Evolutionary conservation across 352 stramenopile genomes (phyloP), one percentile per base, ranked within the genome.

Genomic region (Phytophthora pinifolia): DNA sequence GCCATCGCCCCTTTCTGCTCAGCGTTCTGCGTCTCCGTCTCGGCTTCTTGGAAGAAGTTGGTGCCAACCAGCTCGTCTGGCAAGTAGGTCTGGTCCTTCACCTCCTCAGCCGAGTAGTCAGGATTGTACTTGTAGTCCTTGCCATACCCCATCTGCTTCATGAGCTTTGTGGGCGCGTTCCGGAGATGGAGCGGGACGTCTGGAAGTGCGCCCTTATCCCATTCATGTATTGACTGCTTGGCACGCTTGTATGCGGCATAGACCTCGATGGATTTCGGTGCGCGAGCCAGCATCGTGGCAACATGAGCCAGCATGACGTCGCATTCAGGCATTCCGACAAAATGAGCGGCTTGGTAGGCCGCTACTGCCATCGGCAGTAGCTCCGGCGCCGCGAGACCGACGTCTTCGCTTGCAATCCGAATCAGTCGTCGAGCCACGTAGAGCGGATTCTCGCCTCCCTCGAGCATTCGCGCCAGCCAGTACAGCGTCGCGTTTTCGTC

Each of bases 91-190:
- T 96, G 86, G 48, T 93, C 68, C 35, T 79, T 79, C 0, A 81
- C 59, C 46, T 91, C 81, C 25, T 90, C 72, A 0, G 66, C 60
- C 2, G 73, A 76, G 48, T 79, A 87, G 55, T 89, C 61, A 3
- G 83, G 83, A 34, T 96, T 96, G 59, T 96, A 96, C 52, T 85
- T 77, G 57, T 96, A 96, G 13, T 79, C 79, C 32, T 88, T 76
- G 13, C 73, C 79, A 44, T 89, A 96, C 1, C 81, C 84, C 9
- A 92, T 32, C n/a, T 83, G 53, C 32, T 84, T 69, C 85, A 94
- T 94, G 15, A 91, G 70, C 36, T 71, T 72, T 12, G 85, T 96
- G 0, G 84, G 85, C 5, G 86, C 84, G 39, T 94, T 96, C 18
- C 86, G 76, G 7, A 94, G 57, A 38, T 94, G 86, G 33, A 94